Base-by-base conservation (phyloP, 192 early-diverging fungal genomes). In the Chytriomyces sp. region DNA sequence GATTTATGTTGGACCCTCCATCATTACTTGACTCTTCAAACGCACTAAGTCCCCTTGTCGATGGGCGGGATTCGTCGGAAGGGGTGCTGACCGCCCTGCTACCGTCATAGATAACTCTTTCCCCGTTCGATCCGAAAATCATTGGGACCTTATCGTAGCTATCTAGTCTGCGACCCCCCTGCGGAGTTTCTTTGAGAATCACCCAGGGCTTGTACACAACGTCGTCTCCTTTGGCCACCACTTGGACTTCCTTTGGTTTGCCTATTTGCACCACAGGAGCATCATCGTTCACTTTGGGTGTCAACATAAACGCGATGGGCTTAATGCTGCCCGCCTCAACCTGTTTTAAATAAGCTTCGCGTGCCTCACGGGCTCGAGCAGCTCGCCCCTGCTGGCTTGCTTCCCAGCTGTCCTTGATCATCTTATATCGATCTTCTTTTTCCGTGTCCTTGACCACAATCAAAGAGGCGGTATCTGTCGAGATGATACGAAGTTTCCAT, bases 331-430 rank as follows among this genome's bases (percentile, higher is more conserved):
- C 85, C 12, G 37, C 17, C 38, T 87, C 85, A 10, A 79, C 70
- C 49, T 69, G 70, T 64, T 80, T 82, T 30, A 82, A 49, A 60
- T 85, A 88, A 17, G 33, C 6, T 22, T 88, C 87, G 10, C 87
- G 74, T 10, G 72, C 52, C 49, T 89, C 88, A 12, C 79, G 71
- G 1, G 86, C 86, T 64, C 76, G 78, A 4, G 72, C 59, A 6
- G 82, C 62, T 7, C 88, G 71, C 0, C 88, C 88, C 5, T 78
- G 80, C 36, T 84, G 78, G 4, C 75, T 56, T 5, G 71, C 49
- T 65, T 89, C 88, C 88, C 88, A 89, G 12, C 65, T 49, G 37
- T 89, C 88, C 67, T 89, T 89, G 30, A 89, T 82, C 19, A 77
- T 74, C 33, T 74, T 67, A 39, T 85, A 81, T 36, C 84, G 75